Percentiles rank a stretch among this genome's conserved stretches.
Evolutionary conservation across 1,284 basidiomycete species (phyloP).

Genomic region (Papiliotrema fonsecae): DNA sequence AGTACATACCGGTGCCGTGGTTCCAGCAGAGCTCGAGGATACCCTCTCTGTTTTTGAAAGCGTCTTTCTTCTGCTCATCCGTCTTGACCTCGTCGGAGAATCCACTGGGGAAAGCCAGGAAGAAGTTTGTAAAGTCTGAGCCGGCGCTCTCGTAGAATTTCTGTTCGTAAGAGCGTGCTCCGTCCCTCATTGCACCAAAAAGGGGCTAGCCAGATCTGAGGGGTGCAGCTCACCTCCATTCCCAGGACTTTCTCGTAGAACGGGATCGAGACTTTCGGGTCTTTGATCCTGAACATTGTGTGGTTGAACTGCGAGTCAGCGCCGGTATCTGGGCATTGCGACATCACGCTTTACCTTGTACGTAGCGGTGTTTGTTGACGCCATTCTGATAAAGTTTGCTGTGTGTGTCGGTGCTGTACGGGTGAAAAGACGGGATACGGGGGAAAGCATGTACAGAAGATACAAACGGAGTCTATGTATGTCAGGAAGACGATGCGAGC

Average conservation of each 20-base stretch:
- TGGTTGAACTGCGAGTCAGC: conserved; percentile 67
- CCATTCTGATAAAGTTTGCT: conserved; percentile 17
- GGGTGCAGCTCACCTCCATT: conserved; percentile 58
- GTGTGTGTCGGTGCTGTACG: neutral
- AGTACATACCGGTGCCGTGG: conserved; percentile 64
- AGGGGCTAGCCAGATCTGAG: neutral
- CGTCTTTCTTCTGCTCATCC: conserved; percentile 40
- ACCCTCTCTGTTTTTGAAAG: conserved; percentile 41
- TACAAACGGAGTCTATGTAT: too few species aligned
- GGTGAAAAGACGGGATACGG: neutral
- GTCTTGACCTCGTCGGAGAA: conserved; percentile 32
- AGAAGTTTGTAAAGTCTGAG: conserved; percentile 47
- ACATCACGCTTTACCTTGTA: conserved; percentile 16
- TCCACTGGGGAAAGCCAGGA: conserved; percentile 41
- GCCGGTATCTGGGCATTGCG: too few species aligned
- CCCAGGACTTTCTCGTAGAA: conserved; percentile 78
- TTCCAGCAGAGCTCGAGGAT: conserved; percentile 85
- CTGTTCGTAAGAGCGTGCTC: neutral
- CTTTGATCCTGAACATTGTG: conserved; percentile 65
- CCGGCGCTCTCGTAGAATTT: conserved; percentile 37
- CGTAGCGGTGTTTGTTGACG: conserved; percentile 25
- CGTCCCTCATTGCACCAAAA: neutral
- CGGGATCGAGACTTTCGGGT: conserved; percentile 64
- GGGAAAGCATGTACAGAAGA: neutral
- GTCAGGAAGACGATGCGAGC: too few species aligned